A percentile compares a stretch with the other conserved stretches of the same genome.
phyloP scores from a whole-genome alignment of 371 early-diverging fungal species.

The Umbelopsis sp. region DNA sequence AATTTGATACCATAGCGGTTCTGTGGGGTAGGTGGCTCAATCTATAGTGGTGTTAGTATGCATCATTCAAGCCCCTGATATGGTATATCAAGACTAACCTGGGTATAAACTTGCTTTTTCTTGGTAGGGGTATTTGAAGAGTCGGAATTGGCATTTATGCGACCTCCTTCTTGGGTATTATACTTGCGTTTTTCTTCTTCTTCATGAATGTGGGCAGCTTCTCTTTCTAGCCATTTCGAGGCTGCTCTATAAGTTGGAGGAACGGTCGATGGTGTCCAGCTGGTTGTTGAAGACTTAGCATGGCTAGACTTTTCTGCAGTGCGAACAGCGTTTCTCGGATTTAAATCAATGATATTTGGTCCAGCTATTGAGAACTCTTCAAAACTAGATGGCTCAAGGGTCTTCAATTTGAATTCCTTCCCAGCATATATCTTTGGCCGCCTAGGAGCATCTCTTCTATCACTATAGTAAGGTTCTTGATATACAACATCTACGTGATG shows the following conservation, averaged over 20 bases:
- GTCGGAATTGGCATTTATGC: neutral
- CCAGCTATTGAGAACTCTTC: neutral
- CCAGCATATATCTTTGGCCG: slow-evolving; percentile 55
- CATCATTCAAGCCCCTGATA: neutral
- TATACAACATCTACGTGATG: slow-evolving; percentile 37
- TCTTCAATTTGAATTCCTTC: slow-evolving; percentile 51
- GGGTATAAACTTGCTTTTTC: slow-evolving; percentile 13
- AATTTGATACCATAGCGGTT: slow-evolving; percentile 67
- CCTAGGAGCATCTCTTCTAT: slow-evolving; percentile 58
- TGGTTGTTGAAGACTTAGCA: neutral
- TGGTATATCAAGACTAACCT: slow-evolving; percentile 15
- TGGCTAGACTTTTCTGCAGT: slow-evolving; percentile 14
- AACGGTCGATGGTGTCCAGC: slow-evolving; percentile 33
- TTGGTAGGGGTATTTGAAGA: slow-evolving; percentile 17
- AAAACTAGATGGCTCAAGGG: slow-evolving; percentile 23
- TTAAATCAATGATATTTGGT: slow-evolving; percentile 12
- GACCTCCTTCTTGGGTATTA: neutral
- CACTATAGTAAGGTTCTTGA: slow-evolving; percentile 66
- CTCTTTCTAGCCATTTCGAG: slow-evolving; percentile 29
- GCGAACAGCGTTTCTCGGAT: slow-evolving; percentile 10
- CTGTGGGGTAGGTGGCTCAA: slow-evolving; percentile 61
- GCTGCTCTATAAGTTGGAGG: slow-evolving; percentile 41
- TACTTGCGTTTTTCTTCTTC: slow-evolving; percentile 5
- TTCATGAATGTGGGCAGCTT: slow-evolving; percentile 5
- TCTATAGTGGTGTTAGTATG: slow-evolving; percentile 23